Evolutionary conservation across 2,329 filamentous ascomycete genomes (phyloP).

Genomic region (Aspergillus fumigatus): DNA sequence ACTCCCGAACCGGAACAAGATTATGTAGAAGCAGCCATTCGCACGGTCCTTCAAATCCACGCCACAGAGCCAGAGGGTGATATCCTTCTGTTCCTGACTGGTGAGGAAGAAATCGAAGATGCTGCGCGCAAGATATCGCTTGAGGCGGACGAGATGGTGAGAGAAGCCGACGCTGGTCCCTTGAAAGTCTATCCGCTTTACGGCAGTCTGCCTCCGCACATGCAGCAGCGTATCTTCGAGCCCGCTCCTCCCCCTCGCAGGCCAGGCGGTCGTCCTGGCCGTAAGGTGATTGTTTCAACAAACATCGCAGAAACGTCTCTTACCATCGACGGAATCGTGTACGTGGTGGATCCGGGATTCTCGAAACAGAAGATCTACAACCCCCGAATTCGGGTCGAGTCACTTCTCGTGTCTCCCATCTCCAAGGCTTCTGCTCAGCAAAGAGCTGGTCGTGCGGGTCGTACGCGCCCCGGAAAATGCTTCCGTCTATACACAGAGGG

Average conservation of each 20-base stretch:
- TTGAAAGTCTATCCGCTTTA: constrained; percentile 90
- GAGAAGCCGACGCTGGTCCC: constrained; percentile 87
- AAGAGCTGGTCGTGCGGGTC: constrained; percentile 96
- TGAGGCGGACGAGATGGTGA: constrained; percentile 84
- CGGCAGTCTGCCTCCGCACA: constrained; percentile 82
- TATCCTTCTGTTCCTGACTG: constrained; percentile 89
- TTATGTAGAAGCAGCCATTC: constrained; percentile 90
- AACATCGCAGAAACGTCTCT: constrained; percentile 98
- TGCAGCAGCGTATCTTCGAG: constrained; percentile 95
- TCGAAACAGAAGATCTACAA: constrained; percentile 99
- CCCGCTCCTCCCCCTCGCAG: constrained; percentile 70
- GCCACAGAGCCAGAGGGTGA: constrained; percentile 89
- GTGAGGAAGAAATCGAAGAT: constrained; percentile 98
- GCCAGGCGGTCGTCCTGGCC: constrained; percentile 76
- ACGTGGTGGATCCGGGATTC: constrained; percentile 98
- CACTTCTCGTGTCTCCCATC: constrained; percentile 93
- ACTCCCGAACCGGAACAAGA: constrained; percentile 93
- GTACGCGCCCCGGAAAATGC: constrained; percentile 96
- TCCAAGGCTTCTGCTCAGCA: constrained; percentile 97
- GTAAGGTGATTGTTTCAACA: constrained; percentile 90
- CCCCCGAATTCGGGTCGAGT: constrained; percentile 92
- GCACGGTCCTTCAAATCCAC: constrained; percentile 95
- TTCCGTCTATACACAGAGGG: constrained; percentile 94
- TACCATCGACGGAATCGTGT: constrained; percentile 98
- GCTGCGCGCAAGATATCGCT: constrained; percentile 85